A percentile compares a stretch with the other conserved stretches of the same genome.
phyloP scores from a whole-genome alignment of 441 rosid species.

The Pelargonium australe region DNA sequence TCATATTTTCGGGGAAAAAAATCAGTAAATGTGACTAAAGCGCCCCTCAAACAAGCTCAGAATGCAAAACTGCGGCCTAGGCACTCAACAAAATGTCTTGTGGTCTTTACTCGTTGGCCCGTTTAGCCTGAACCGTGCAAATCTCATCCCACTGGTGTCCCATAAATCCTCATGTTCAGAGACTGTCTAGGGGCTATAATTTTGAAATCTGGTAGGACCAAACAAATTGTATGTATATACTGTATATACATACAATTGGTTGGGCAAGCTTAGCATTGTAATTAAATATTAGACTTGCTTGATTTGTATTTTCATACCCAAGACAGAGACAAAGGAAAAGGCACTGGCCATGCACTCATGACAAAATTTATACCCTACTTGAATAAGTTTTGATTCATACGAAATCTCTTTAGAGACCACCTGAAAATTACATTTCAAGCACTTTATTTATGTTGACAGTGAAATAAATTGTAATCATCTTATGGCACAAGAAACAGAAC shows the following conservation, averaged over 20 bases:
- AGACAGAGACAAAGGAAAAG: constrained; percentile 13
- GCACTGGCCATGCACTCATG: constrained; percentile 4
- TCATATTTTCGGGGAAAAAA: no score
- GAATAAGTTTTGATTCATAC: constrained; percentile 2
- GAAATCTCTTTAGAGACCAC: background rate
- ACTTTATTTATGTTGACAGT: background rate
- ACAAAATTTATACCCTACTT: constrained; percentile 6
- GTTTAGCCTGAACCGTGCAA: no score
- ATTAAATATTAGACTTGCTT: background rate
- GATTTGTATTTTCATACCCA: constrained; percentile 2
- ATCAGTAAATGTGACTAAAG: no score
- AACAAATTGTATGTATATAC: no score
- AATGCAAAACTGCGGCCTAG: no score
- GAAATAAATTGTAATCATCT: background rate
- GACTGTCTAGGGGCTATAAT: background rate
- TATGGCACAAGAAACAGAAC: background rate
- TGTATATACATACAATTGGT: background rate
- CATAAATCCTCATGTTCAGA: no score
- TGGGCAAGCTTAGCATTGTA: background rate
- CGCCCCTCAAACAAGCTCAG: no score
- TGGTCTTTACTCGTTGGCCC: no score
- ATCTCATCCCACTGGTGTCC: no score
- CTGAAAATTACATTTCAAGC: background rate
- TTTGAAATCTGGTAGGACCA: background rate
- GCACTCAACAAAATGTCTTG: no score